Percentiles rank a stretch among this genome's conserved stretches.
Conservation (phyloP, 2,329 filamentous ascomycete genomes). For the Atkinsonella hypoxylon region DNA sequence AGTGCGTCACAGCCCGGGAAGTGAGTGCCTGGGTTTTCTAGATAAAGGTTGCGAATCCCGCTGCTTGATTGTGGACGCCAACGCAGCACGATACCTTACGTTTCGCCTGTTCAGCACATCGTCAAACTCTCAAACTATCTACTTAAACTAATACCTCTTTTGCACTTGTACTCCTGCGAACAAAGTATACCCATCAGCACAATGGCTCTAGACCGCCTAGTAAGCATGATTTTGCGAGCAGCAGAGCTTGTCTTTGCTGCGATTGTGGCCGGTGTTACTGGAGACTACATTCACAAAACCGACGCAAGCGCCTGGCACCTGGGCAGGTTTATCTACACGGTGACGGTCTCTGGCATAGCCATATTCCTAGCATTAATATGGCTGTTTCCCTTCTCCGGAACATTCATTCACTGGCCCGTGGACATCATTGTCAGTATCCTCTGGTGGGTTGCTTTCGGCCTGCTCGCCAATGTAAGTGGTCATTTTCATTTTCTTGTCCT, state of each 20-base stretch:
- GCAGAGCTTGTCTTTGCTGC: conserved; percentile 55
- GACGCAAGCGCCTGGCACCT: conserved; percentile 37
- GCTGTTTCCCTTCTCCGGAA: conserved; percentile 57
- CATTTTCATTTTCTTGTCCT: background rate
- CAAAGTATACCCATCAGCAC: background rate
- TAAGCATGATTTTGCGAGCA: conserved; percentile 26
- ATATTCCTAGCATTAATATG: conserved; percentile 60
- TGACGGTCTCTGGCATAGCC: conserved; percentile 56
- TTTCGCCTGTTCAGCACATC: too few relatives aligned
- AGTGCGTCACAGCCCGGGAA: background rate
- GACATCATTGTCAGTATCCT: conserved; percentile 57
- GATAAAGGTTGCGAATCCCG: background rate
- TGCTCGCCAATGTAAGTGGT: conserved; percentile 46
- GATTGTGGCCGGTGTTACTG: conserved; percentile 60
- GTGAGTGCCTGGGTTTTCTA: background rate
- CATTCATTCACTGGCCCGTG: conserved; percentile 58
- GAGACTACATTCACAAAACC: conserved; percentile 47
- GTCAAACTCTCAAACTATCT: too few relatives aligned
- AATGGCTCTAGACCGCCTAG: conserved; percentile 29
- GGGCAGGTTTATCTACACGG: conserved; percentile 62
- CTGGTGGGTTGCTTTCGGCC: conserved; percentile 60
- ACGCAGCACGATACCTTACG: background rate
- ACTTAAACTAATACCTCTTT: background rate
- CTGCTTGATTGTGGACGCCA: background rate
- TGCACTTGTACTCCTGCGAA: background rate